Base-by-base conservation (phyloP, 257 asterid species). In the Cruciata laevipes region DNA sequence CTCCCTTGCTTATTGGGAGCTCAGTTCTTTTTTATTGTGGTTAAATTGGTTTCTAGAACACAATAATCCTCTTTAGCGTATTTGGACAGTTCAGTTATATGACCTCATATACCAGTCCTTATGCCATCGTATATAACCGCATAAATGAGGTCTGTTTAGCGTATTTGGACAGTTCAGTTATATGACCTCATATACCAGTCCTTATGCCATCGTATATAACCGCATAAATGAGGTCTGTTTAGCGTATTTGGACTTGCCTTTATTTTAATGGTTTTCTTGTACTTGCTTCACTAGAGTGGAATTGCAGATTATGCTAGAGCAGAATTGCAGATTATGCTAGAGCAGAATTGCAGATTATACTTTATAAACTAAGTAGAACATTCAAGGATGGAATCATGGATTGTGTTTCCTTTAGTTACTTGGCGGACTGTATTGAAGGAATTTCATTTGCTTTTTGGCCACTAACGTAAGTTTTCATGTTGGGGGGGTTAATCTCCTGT, bases 401-500 rank as follows among this genome's bases (percentile, higher is more conserved):
- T 24, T 24, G 6, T 23, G 57, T 16, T 21, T 23, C 30, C 25
- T 27, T 13, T 56, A 61, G 14, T 63, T 35, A 11, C 10, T 23
- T 37, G 59, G 60, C 9, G 20, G 57, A 20, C 61, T 30, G 32
- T 5, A 61, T 6, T 32, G 25, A 7, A 55, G 58, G 35, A 35
- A 13, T 35, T 59, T 20, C 25, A 56, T 12, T 30, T 13, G n/a
- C 63, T 58, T 30, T 33, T 6, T 38, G 16, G 61, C 33, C 35
- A 31, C 35, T 59, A 6, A 47, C 17, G 23, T 51, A 38, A 23
- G 42, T 57, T 68, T 68, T 67, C 57, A 12, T 37, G 51, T 42
- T 40, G 35, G 42, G 30, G 30, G 11, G 40, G 55, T 47, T 53
- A 16, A 67, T 70, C 61, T 79, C 63, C 63, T 74, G 65, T 56